Percentiles rank a stretch among this genome's conserved stretches.
phyloP scores from a whole-genome alignment of 140 eudicot species.

The Oenanthe javanica region DNA sequence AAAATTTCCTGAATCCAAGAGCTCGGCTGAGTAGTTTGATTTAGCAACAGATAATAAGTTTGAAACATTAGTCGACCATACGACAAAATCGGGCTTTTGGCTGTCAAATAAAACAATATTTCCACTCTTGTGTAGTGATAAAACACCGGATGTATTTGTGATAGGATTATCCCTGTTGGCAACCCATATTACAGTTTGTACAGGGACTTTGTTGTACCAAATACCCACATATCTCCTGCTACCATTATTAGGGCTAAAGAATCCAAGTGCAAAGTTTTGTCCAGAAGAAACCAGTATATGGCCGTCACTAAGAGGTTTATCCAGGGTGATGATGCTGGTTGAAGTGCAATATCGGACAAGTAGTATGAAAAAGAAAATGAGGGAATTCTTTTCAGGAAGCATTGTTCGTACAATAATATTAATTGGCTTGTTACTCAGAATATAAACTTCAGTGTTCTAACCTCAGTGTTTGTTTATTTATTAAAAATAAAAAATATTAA shows the following conservation, averaged over 20 bases:
- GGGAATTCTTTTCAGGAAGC: not conserved
- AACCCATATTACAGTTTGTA: not conserved
- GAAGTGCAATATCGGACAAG: not conserved
- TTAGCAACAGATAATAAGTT: not conserved
- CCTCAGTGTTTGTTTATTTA: not conserved
- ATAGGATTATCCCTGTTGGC: conserved; percentile 4
- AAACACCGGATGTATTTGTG: not conserved
- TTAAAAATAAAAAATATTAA: not conserved
- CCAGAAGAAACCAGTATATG: not conserved
- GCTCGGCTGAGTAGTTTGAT: conserved; percentile 15
- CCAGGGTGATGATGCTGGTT: not conserved
- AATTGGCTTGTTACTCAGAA: not conserved
- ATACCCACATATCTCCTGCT: not conserved
- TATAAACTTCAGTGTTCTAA: too few relatives aligned
- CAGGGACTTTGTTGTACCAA: conserved; percentile 3
- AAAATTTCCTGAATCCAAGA: conserved; percentile 37
- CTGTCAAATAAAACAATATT: not conserved
- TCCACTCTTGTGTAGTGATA: not conserved
- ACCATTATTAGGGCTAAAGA: not conserved
- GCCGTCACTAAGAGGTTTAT: not conserved
- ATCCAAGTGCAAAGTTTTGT: not conserved
- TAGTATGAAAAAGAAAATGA: not conserved
- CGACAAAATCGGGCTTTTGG: not conserved
- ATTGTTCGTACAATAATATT: not conserved
- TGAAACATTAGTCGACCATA: not conserved